phyloP scores from a whole-genome alignment of 306 rosid genomes.

The Quercus robur region DNA sequence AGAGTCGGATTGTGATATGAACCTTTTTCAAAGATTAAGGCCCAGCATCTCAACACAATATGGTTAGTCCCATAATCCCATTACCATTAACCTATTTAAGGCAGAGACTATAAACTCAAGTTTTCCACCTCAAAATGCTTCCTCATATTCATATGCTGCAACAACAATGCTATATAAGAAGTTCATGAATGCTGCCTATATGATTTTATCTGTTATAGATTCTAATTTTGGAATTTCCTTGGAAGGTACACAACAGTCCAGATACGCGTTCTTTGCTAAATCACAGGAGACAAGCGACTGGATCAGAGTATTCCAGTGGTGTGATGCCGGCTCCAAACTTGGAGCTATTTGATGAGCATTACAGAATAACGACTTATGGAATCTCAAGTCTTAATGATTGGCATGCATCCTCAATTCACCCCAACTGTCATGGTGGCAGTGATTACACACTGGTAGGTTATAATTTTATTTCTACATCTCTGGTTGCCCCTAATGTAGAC shows the following conservation, averaged over 20 bases:
- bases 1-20: background rate
- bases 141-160: background rate
- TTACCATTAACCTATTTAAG: background rate
- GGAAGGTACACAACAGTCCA: constrained; percentile 8
- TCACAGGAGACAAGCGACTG: background rate
- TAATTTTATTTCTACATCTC: background rate
- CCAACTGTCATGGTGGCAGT: constrained; percentile 24
- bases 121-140: background rate
- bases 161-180: background rate
- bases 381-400: constrained; percentile 28
- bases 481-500: background rate
- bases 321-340: background rate
- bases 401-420: constrained; percentile 30
- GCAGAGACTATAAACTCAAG: background rate
- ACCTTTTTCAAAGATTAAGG: background rate
- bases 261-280: constrained; percentile 34
- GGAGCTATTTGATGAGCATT: constrained; percentile 10
- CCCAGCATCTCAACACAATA: background rate
- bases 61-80: background rate
- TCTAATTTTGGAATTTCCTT: background rate
- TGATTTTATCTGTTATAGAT: background rate
- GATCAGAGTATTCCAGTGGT: constrained; percentile 9
- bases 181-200: background rate
- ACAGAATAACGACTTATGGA: constrained; percentile 22
- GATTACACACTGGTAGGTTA: constrained; percentile 23